Percentiles rank a stretch among this genome's conserved stretches.
These are phyloP conservation scores for Neurospora sp. DNA, from an alignment of 495 filamentous ascomycete species.

Conservation along the genomic window DNA sequence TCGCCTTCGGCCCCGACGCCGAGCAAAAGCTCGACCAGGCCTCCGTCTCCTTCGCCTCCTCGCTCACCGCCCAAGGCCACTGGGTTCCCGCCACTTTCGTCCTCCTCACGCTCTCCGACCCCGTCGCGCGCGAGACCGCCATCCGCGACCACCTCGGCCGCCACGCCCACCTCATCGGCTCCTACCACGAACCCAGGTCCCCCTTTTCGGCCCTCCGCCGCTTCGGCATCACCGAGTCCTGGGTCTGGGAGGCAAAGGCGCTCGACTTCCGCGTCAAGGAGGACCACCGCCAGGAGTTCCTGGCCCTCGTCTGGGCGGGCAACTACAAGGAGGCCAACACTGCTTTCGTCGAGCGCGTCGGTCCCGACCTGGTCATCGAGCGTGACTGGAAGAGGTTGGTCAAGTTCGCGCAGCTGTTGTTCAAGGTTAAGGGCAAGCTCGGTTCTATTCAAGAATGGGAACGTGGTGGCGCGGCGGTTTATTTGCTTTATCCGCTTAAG, in stretches of 20 bases:
- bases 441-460: constrained; percentile 48
- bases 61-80: constrained; percentile 56
- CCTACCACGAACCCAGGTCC: constrained; percentile 3
- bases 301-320: constrained; percentile 63
- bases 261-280: constrained; percentile 61
- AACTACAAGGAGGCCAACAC: constrained; percentile 73
- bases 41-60: constrained; percentile 58
- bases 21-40: constrained; percentile 52
- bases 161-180: constrained; percentile 45
- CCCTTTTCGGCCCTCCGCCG: constrained; percentile 27
- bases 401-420: constrained; percentile 43
- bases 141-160: constrained; percentile 61
- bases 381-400: constrained; percentile 55
- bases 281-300: constrained; percentile 53
- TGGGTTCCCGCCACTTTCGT: constrained; percentile 64
- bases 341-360: constrained; percentile 68
- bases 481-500: constrained; percentile 58
- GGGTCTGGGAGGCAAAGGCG: constrained; percentile 85
- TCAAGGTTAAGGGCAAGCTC: constrained; percentile 45
- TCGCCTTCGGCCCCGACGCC: constrained; percentile 29
- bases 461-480: constrained; percentile 60
- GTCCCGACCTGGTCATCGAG: constrained; percentile 66
- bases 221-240: constrained; percentile 57
- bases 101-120: constrained; percentile 61
- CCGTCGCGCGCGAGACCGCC: constrained; percentile 50